Evolutionary conservation across 768 basidiomycete species (phyloP).

Genomic region (Amanita jacksonii): DNA sequence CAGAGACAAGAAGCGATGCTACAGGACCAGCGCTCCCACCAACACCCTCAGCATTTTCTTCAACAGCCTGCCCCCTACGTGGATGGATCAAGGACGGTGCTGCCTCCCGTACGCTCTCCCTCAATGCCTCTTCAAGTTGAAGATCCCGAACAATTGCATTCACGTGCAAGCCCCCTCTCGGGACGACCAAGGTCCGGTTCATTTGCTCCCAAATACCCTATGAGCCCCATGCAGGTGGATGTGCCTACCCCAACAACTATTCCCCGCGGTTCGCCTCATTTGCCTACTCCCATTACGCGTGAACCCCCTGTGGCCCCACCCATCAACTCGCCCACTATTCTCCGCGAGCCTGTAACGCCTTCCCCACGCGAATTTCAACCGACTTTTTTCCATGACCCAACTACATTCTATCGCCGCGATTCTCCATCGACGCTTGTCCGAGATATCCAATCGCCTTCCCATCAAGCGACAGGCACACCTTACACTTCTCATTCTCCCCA

Average conservation of each 20-base stretch:
- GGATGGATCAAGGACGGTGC: neutral
- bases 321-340: neutral
- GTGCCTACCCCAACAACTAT: neutral
- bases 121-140: conserved; percentile 7
- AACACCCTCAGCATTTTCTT: conserved; percentile 1
- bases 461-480: neutral
- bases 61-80: too few species aligned
- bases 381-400: neutral
- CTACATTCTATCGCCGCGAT: neutral
- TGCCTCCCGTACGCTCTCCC: conserved; percentile 5
- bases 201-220: conserved; percentile 2
- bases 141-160: conserved; percentile 4
- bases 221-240: conserved; percentile 6
- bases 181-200: conserved; percentile 6
- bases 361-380: neutral
- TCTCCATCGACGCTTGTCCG: conserved; percentile 1
- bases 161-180: neutral
- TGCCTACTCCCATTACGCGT: neutral
- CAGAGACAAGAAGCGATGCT: conserved; percentile 9
- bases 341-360: neutral
- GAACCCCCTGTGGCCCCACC: neutral
- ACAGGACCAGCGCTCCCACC: conserved; percentile 4
- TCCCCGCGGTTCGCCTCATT: conserved; percentile 3
- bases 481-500: too few species aligned
- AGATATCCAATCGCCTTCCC: conserved; percentile 2